Percentiles rank a stretch among this genome's conserved stretches.
phyloP scores from a whole-genome alignment of 78 protist genomes.

The Dictyostelium capitatum region DNA sequence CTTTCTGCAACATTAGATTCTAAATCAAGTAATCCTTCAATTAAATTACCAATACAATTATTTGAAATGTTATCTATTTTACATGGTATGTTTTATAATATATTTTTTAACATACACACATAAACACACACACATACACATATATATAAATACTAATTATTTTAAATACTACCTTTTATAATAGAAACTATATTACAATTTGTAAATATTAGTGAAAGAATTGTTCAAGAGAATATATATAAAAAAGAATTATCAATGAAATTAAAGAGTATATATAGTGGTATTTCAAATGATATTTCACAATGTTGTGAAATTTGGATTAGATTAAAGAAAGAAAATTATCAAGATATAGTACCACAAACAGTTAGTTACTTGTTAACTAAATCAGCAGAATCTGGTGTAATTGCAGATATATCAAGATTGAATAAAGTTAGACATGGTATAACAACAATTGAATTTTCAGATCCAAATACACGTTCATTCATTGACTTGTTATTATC shows the following conservation, averaged over 20 bases:
- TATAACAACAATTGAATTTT: slow-evolving; percentile 52
- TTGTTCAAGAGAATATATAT: not conserved
- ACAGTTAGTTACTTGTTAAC: slow-evolving; percentile 68
- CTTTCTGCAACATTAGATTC: slow-evolving; percentile 15
- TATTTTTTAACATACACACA: too few species aligned
- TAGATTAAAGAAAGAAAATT: slow-evolving; percentile 13
- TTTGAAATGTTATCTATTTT: slow-evolving; percentile 16
- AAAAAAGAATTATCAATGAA: slow-evolving; percentile 4
- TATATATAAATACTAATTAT: not conserved
- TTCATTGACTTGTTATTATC: slow-evolving; percentile 64
- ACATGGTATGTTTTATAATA: slow-evolving; percentile 52
- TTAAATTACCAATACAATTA: slow-evolving; percentile 3
- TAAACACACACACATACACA: too few species aligned
- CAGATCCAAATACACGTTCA: slow-evolving; percentile 3
- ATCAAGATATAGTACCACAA: slow-evolving; percentile 80
- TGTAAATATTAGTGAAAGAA: not conserved
- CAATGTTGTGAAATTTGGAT: slow-evolving; percentile 72
- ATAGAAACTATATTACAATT: slow-evolving; percentile 42
- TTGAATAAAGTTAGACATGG: slow-evolving; percentile 48
- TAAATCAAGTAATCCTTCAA: not conserved
- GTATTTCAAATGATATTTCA: slow-evolving; percentile 50
- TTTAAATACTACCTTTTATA: not conserved
- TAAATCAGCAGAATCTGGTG: slow-evolving; percentile 23
- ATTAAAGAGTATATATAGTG: slow-evolving; percentile 23
- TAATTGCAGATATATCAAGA: slow-evolving; percentile 60